A percentile compares a stretch with the other conserved stretches of the same genome.
These are phyloP conservation scores for Tulasnella sp. DNA, from an alignment of 768 basidiomycete species.

Conservation along the genomic window DNA sequence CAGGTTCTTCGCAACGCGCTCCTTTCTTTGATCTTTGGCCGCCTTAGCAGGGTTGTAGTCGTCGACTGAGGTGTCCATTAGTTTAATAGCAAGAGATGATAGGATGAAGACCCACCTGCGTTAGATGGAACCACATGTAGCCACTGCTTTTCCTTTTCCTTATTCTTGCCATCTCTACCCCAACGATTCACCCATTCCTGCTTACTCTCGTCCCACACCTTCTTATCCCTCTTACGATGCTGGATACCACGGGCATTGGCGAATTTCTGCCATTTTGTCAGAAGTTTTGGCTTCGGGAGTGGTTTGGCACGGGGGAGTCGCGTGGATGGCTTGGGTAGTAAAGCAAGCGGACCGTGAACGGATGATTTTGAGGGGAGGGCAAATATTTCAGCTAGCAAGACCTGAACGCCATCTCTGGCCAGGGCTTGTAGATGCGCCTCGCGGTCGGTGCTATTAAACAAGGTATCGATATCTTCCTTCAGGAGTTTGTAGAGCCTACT, in stretches of 20 bases:
- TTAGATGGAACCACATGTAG: slow-evolving; percentile 78
- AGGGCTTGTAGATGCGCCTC: slow-evolving; percentile 70
- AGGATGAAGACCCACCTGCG: slow-evolving; percentile 46
- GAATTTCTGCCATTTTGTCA: slow-evolving; percentile 95
- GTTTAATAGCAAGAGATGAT: background rate
- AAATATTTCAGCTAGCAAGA: slow-evolving; percentile 69
- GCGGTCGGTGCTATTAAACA: slow-evolving; percentile 45
- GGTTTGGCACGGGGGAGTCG: slow-evolving; percentile 82
- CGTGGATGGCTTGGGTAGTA: slow-evolving; percentile 65
- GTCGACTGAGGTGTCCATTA: slow-evolving; percentile 39
- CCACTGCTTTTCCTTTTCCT: slow-evolving; percentile 77
- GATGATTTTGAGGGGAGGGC: slow-evolving; percentile 64
- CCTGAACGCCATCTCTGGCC: slow-evolving; percentile 71
- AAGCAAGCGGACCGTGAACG: slow-evolving; percentile 68
- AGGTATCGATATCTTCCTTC: background rate
- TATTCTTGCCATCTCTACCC: slow-evolving; percentile 80
- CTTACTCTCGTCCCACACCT: slow-evolving; percentile 87
- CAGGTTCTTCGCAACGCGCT: slow-evolving; percentile 72
- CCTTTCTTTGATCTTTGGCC: slow-evolving; percentile 69
- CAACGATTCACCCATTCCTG: slow-evolving; percentile 88
- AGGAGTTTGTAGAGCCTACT: slow-evolving; percentile 22
- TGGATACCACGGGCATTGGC: slow-evolving; percentile 90
- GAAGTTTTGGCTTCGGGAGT: slow-evolving; percentile 81
- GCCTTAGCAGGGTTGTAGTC: slow-evolving; percentile 68
- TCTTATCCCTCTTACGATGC: slow-evolving; percentile 61